Evolutionary conservation across 169 alveolate genomes (phyloP), one percentile per base, ranked within the genome.

Genomic region (Cystoisospora suis): DNA sequence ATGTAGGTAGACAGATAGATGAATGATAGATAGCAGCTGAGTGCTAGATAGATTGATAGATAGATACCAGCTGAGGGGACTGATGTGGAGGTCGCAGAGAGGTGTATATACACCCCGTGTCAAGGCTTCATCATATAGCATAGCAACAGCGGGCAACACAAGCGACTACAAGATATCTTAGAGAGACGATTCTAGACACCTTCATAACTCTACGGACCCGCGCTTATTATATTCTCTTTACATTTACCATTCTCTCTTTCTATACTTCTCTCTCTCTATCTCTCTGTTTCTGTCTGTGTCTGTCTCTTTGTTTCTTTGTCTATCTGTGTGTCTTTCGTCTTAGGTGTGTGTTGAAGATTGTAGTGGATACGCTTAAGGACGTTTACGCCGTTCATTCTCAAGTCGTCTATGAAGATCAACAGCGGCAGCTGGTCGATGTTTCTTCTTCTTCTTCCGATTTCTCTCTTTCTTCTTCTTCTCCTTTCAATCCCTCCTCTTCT

Each of bases 291-390:
- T 34, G 3, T 69, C 80, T 3, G 77, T 15, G 34, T 9, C 77
- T 61, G 77, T 12, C 77, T 9, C 77, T n/a, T 61, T 23, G 36
- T 61, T 9, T 61, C n/a, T n/a, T 61, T 38, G 15, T 9, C 77
- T 61, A 27, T 29, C 83, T 75, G 29, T 75, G 65, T 44, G 9
- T 3, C 65, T 75, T 58, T 32, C 12, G 4, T 56, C 27, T 70
- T 65, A 75, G 86, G 46, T 75, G 86, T 42, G 65, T 45, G 4
- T 15, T 75, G 86, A 29, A 75, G 40, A 34, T 75, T 34, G 59
- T 75, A 27, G 65, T 45, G 0, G 65, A 23, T 1, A 75, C 86
- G 5, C 86, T 75, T 17, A 20, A 34, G 32, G 65, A 75, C 3
- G 86, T 75, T 0, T 44, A 75, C 44, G 34, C 29, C 45, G 65